Percentiles rank a stretch among this genome's conserved stretches.
Conservation (phyloP, 1,139 yeast species). For the Keqinozyma sinolaborantium region DNA sequence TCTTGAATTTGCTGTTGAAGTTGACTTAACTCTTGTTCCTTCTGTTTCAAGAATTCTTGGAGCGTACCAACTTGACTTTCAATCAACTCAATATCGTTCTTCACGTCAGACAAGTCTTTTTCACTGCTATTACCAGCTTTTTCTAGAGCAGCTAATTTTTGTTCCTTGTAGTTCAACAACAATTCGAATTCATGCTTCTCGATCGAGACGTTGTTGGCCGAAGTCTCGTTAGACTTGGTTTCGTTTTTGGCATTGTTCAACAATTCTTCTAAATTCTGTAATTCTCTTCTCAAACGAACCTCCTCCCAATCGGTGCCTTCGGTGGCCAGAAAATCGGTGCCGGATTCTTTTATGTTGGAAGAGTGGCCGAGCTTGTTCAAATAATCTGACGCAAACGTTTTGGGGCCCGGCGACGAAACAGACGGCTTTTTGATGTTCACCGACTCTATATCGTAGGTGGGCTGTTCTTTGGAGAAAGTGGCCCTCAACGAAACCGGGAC, state of each 20-base stretch:
- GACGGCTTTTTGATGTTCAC: conserved; percentile 9
- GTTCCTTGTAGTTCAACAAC: conserved; percentile 68
- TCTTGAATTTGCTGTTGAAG: conserved; percentile 41
- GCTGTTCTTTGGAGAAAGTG: conserved; percentile 82
- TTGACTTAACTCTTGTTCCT: conserved; percentile 47
- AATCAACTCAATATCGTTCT: conserved; percentile 60
- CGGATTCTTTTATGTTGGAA: conserved; percentile 51
- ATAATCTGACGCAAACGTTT: conserved; percentile 38
- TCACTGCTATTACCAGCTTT: conserved; percentile 8
- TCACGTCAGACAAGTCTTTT: conserved; percentile 38
- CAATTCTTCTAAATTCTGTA: conserved; percentile 66
- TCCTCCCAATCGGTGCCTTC: conserved; percentile 86
- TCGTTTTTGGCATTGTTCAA: conserved; percentile 57
- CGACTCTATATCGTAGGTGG: conserved; percentile 61
- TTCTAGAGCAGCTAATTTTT: conserved; percentile 13
- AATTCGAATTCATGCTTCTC: conserved; percentile 78
- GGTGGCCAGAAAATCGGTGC: conserved; percentile 73
- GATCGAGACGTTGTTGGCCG: conserved; percentile 22
- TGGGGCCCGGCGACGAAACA: conserved; percentile 14
- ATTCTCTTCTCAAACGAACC: conserved; percentile 75
- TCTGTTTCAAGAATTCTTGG: conserved; percentile 51
- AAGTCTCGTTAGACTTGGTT: conserved; percentile 26
- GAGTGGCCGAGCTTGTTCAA: conserved; percentile 44
- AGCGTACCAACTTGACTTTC: conserved; percentile 62
- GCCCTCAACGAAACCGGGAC: conserved; percentile 93